phyloP scores from a whole-genome alignment of 2,329 filamentous ascomycete species.

The Pyrenophora seminiperda region DNA sequence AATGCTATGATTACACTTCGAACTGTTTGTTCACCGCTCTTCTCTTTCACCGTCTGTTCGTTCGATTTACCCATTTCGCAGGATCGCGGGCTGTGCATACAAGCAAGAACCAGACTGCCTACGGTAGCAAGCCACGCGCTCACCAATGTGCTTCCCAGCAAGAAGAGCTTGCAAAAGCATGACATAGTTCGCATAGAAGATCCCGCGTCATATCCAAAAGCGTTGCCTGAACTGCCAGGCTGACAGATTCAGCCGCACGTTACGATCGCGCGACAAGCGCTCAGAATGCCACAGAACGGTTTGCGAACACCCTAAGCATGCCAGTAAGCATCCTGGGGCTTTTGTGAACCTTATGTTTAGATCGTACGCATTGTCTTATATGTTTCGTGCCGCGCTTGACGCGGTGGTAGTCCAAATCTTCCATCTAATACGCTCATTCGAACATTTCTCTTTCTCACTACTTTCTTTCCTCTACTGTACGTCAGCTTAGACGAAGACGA shows the following conservation, averaged over 20 bases:
- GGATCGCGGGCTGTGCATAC: constrained; percentile 16
- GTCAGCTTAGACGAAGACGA: no score
- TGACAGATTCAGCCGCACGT: constrained; percentile 11
- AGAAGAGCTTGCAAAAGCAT: constrained; percentile 1
- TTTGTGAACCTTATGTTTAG: not conserved
- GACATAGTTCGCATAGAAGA: not conserved
- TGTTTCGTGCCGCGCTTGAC: no score
- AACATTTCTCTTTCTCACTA: no score
- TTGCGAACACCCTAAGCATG: not conserved
- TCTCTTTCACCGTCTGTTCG: not conserved
- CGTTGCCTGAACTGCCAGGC: constrained; percentile 11
- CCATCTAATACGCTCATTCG: no score
- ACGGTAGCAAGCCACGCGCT: not conserved
- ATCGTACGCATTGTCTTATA: no score
- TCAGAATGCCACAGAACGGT: not conserved
- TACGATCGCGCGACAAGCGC: constrained; percentile 2
- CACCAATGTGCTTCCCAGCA: not conserved
- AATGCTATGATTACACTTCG: not conserved
- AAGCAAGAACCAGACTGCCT: constrained; percentile 3
- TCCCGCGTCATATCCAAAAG: not conserved
- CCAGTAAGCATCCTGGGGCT: not conserved
- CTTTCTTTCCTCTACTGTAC: no score
- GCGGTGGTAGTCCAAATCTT: no score
- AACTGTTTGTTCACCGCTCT: constrained; percentile 1
- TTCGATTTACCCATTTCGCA: constrained; percentile 6